phyloP scores from a whole-genome alignment of 2,329 filamentous ascomycete species.

The Pseudovirgaria hyperparasitica region DNA sequence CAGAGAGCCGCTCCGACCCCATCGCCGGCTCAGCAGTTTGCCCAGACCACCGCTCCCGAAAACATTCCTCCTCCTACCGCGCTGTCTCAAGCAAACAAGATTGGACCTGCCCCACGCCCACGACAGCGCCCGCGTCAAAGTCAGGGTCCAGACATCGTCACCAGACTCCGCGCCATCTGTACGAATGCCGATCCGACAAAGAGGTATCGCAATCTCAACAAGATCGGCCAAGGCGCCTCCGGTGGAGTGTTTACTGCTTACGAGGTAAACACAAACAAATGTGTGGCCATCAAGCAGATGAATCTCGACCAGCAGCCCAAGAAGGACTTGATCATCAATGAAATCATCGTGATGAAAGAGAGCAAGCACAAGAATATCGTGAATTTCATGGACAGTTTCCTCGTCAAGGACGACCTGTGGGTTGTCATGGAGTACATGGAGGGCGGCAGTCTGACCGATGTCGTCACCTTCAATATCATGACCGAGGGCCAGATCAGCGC shows the following conservation, averaged over 20 bases:
- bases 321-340: slow-evolving; percentile 98
- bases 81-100: slow-evolving; percentile 35
- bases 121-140: slow-evolving; percentile 70
- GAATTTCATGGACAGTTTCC: slow-evolving; percentile 96
- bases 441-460: slow-evolving; percentile 90
- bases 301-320: slow-evolving; percentile 97
- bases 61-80: slow-evolving; percentile 30
- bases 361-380: slow-evolving; percentile 98
- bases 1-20: slow-evolving; percentile 30
- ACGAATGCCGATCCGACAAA: slow-evolving; percentile 78
- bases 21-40: slow-evolving; percentile 39
- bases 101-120: slow-evolving; percentile 51
- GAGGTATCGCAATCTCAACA: slow-evolving; percentile 76
- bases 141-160: slow-evolving; percentile 68
- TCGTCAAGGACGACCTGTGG: slow-evolving; percentile 85
- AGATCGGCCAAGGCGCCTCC: slow-evolving; percentile 95
- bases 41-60: slow-evolving; percentile 26
- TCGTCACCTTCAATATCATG: slow-evolving; percentile 99
- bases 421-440: slow-evolving; percentile 99
- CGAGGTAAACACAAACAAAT: slow-evolving; percentile 67
- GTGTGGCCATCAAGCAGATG: slow-evolving; percentile 99
- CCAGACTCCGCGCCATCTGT: slow-evolving; percentile 77
- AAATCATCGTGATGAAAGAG: slow-evolving; percentile 98
- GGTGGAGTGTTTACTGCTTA: slow-evolving; percentile 91
- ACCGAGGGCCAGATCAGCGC: slow-evolving; percentile 93